Base-by-base conservation (phyloP, 352 stramenopile species). In the Elongisporangium prolatum region DNA sequence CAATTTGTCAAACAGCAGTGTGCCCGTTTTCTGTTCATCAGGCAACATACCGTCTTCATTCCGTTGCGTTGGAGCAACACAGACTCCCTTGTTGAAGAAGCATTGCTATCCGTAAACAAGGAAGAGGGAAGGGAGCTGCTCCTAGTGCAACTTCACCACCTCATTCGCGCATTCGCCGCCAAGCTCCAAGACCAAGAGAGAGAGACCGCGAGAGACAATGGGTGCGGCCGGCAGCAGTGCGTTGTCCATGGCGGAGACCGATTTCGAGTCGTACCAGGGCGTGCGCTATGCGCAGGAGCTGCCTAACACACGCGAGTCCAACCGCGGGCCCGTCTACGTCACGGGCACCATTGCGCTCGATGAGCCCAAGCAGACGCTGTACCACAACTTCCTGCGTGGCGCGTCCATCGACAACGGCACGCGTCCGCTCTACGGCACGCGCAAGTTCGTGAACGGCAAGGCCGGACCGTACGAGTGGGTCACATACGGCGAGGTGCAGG, bases 211-310 rank as follows among this genome's bases (percentile, higher is more conserved):
- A 47, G 49, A n/a, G 47, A 74, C 34, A 37, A 86, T 87, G 77
- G 77, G 77, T 49, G 68, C 65, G n/a, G 63, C 59, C 54, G 67
- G 48, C 55, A 83, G 72, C 64, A 71, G 61, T 5, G 63, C 53
- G 40, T 44, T 53, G 48, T 57, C 66, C 50, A 84, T 87, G 74
- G 77, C 66, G 63, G 59, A 87, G 63, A 69, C 79, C 64, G 77
- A 85, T 68, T 83, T 85, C 62, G 73, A 72, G 51, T 73, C 70
- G 20, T 82, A 79, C 70, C 74, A 55, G 52, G 73, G 73, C 8
- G 34, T 73, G 52, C 73, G 73, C 56, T 82, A 78, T 63, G 69
- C 70, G 21, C 65, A 65, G 50, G 65, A 69, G 10, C 57, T 77
- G 48, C 73, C 73, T 38, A 69, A 77, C 62, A 63, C 73, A 28